Evolutionary conservation across 164 flowering plant genomes (phyloP), one percentile per base, ranked within the genome.

Genomic region (Umbilicus rupestris): DNA sequence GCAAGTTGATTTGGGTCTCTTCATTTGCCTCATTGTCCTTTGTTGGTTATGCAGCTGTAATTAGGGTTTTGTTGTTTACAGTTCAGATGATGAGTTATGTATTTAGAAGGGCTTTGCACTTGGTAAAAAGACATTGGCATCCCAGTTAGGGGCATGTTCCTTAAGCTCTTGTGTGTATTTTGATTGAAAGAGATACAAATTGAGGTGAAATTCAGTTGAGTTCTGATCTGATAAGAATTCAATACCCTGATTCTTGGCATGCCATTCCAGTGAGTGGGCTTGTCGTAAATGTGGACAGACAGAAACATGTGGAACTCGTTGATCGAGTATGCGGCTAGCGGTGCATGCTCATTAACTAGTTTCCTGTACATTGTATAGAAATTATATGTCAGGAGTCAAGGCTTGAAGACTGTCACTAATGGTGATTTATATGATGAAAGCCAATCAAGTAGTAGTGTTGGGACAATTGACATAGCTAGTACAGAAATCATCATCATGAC

Each of bases 191-290:
- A 15, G 44, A 9, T 41, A 41, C n/a, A 16, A n/a, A 45, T 11
- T 14, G 17, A 3, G 17, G 19, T 14, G 19, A 45, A n/a, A 12
- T 3, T 17, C 17, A n/a, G 17, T 45, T 45, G 49, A 45, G 6
- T 10, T 44, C 14, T 10, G 46, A 44, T 44, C 14, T 7, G n/a
- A 19, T 28, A 2, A 11, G 10, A 35, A 33, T 20, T 29, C 7
- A n/a, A 52, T 74, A 89, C 79, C 86, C 85, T 87, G 82, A 87
- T 85, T 87, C 89, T 85, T 85, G 88, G 86, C 71, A 70, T 79
- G 78, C 62, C 77, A 72, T 84, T 76, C 73, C 0, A 70, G 74
- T 69, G 58, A 72, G 82, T 73, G 80, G 72, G 69, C 73, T 73
- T n/a, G n/a, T n/a, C n/a, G n/a, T n/a, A n/a, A n/a, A n/a, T n/a